Evolutionary conservation across 768 basidiomycete genomes (phyloP), one percentile per base, ranked within the genome.

Genomic region (Collybia mongolica): DNA sequence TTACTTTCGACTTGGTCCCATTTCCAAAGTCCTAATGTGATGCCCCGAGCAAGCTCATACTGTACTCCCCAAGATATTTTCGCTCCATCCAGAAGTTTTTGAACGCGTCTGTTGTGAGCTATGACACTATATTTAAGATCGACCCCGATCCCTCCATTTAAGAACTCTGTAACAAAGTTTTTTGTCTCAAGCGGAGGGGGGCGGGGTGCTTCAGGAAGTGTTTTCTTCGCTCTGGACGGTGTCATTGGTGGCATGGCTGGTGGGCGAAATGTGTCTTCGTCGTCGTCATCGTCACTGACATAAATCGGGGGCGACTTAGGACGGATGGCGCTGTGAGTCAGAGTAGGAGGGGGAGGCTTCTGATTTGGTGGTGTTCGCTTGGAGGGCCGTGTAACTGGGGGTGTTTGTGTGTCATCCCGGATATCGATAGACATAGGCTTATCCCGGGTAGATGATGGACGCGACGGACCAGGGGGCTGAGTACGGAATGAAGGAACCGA

Each of bases 61-160:
- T 78, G 77, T 0, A 70, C 70, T 0, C 77, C 78, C 72, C 76
- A 78, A 14, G 68, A 56, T 24, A 80, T 69, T n/a, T 62, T 29
- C 7, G 63, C 51, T 0, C 45, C 29, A 37, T 80, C 77, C 40
- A 79, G 53, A 1, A 70, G 5, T 7, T 29, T 39, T 41, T 79
- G 76, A 3, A 68, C 56, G 5, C 63, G 51, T 2, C 23, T 15
- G 46, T 68, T 60, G 39, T 80, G 72, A 0, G 70, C 68, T 26
- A 80, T 72, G 3, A 73, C 46, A 26, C 19, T 40, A 0, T 46
- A 23, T 1, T 60, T 55, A 5, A 76, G 58, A 14, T 65, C 62
- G 1, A 49, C 56, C 3, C 65, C 65, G 18, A 72, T 46, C 1
- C 50, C 44, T 19, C 51, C 24, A 20, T 42, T 39, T 1, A 60